Base-by-base conservation (phyloP, 2,329 filamentous ascomycete genomes). In the Stromatinia cepivora region DNA sequence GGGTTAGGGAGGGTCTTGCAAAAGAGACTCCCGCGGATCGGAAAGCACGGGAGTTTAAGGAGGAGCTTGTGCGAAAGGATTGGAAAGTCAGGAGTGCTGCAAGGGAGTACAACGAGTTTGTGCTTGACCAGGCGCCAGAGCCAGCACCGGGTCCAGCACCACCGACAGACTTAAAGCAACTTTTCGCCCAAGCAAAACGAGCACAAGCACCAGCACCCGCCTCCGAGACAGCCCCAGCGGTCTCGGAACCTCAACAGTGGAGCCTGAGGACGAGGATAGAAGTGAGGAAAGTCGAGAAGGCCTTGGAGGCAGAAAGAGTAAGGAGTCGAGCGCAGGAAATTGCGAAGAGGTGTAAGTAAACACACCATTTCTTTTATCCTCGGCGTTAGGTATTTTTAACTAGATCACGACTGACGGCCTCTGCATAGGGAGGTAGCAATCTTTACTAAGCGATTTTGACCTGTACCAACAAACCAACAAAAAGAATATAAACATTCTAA, bases 121-220 rank as follows among this genome's bases (percentile, higher is more conserved):
- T 57, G 1, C 10, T 36, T 20, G 31, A 57, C 2, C 31, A 57
- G 15, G 54, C 20, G 11, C 20, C 3, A 45, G 13, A 31, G 50
- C 39, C 25, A 7, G 3, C 25, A 52, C 10, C 7, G 15, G 5
- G 17, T 1, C 11, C 11, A 9, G 17, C 25, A 3, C 6, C 9
- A 10, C 10, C 58, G 1, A 1, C 20, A 22, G 22, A n/a, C 2
- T 20, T 57, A 4, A 57, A 22, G 20, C 10, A 57, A 17, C 54
- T 57, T 3, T 57, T 57, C 1, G 7, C n/a, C 0, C 54, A 36
- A 36, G 54, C 34, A 2, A 31, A 22, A 0, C 28, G 13, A 17
- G 25, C 52, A 0, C 20, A 4, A 0, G 20, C 20, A 13, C 31
- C 22, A 7, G 10, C 17, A 9, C 20, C 31, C 2, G 1, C 11